A percentile compares a stretch with the other conserved stretches of the same genome.
Evolutionary conservation across 306 rosid genomes (phyloP).

Genomic region (Rosa persica): DNA sequence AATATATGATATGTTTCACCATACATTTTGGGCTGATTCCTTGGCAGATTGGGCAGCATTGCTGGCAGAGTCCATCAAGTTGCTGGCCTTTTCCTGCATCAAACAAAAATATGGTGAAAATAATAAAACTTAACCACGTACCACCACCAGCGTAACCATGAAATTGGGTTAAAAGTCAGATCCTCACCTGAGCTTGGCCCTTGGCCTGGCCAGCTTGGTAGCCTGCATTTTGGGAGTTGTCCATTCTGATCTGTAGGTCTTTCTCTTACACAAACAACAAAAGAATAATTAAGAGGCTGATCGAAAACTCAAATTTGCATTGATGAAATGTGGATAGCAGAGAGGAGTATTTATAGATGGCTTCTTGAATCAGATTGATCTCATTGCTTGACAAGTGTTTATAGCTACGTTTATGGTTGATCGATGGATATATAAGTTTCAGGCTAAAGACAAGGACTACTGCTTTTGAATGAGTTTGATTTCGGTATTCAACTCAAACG

Average conservation of each 20-base stretch:
- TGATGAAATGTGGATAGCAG: background rate
- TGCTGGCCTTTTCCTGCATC: constrained; percentile 44
- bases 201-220: constrained; percentile 43
- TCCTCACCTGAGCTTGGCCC: constrained; percentile 36
- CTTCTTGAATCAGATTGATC: background rate
- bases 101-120: background rate
- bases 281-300: background rate
- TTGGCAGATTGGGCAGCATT: constrained; percentile 43
- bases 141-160: background rate
- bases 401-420: background rate
- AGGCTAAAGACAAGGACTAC: background rate
- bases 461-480: background rate
- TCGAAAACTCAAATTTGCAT: background rate
- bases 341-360: background rate
- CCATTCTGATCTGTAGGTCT: constrained; percentile 30
- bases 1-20: background rate
- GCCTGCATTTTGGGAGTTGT: constrained; percentile 30
- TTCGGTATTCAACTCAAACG: background rate
- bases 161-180: background rate
- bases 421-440: background rate
- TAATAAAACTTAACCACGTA: background rate
- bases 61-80: constrained; percentile 33
- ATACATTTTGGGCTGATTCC: constrained; percentile 46
- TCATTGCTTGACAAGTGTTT: background rate
- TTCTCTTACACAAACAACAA: background rate